These are phyloP conservation scores for Eremothecium cymbalariae DNA, from an alignment of 1,139 yeast genomes.

Conservation along the genomic window DNA sequence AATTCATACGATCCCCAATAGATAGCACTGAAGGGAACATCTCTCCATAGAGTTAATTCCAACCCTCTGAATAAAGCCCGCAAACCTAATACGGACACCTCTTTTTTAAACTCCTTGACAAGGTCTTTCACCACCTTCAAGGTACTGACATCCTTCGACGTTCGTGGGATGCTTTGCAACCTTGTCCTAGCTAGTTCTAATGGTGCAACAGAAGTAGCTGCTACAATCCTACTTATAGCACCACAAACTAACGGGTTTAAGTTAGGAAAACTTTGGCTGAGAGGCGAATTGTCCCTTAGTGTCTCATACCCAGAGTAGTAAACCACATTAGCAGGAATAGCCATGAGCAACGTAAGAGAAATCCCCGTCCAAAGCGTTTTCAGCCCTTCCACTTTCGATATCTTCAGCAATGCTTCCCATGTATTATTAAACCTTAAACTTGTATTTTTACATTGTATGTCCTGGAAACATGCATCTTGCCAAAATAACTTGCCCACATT, in stretches of 20 bases:
- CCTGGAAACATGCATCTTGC: constrained; percentile 33
- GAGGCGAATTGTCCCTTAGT: constrained; percentile 65
- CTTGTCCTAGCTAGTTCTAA: constrained; percentile 81
- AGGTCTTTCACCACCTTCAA: constrained; percentile 39
- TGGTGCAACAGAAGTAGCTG: constrained; percentile 85
- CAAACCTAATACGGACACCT: constrained; percentile 52
- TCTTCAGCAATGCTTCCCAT: constrained; percentile 61
- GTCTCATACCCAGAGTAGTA: constrained; percentile 92
- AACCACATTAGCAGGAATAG: constrained; percentile 86
- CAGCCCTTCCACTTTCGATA: constrained; percentile 64
- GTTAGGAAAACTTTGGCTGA: constrained; percentile 37
- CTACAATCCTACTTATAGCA: constrained; percentile 67
- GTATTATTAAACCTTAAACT: constrained; percentile 43
- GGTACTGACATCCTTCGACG: constrained; percentile 30
- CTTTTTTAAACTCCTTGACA: constrained; percentile 47
- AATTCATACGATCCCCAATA: constrained; percentile 86
- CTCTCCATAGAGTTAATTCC: constrained; percentile 87
- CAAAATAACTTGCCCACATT: constrained; percentile 33
- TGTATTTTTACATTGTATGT: constrained; percentile 23
- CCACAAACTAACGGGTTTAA: constrained; percentile 84
- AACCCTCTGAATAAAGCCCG: constrained; percentile 73
- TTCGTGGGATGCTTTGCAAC: constrained; percentile 70
- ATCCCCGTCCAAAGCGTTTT: constrained; percentile 84
- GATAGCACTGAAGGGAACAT: constrained; percentile 92
- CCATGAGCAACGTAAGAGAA: constrained; percentile 75